These are phyloP conservation scores for Sporothrix brasiliensis DNA, from an alignment of 2,329 filamentous ascomycete species.

Conservation along the genomic window DNA sequence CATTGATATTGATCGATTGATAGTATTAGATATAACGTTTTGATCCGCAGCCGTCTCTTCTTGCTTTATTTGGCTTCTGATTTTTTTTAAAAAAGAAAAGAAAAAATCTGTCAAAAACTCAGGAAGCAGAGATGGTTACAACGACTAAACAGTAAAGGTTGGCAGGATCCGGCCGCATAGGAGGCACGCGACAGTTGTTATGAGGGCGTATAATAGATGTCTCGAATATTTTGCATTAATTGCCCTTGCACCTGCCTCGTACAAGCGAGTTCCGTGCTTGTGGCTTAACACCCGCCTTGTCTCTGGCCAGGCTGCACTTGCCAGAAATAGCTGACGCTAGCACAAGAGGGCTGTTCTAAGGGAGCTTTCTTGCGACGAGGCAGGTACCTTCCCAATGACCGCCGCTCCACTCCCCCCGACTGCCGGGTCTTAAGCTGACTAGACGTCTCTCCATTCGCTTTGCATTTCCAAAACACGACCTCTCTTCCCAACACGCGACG, in stretches of 20 bases:
- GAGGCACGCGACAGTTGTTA: background rate
- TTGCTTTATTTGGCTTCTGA: too few relatives aligned
- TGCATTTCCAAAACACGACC: background rate
- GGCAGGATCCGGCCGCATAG: too few relatives aligned
- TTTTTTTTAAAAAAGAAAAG: too few relatives aligned
- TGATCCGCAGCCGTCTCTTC: too few relatives aligned
- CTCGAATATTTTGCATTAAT: too few relatives aligned
- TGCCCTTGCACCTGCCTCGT: too few relatives aligned
- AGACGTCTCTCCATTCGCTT: background rate
- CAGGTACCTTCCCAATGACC: background rate
- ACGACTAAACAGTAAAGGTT: too few relatives aligned
- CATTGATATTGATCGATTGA: too few relatives aligned
- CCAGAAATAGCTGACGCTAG: conserved; percentile 13
- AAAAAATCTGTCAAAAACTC: too few relatives aligned
- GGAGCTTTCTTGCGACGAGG: background rate
- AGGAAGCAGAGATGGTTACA: too few relatives aligned
- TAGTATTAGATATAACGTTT: too few relatives aligned
- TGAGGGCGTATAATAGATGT: background rate
- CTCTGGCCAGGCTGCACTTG: conserved; percentile 5
- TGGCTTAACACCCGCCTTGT: background rate
- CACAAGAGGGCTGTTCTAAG: conserved; percentile 1
- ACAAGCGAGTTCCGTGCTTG: background rate
- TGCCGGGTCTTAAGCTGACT: background rate
- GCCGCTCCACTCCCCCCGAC: background rate
- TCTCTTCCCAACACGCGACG: background rate